Percentiles rank a stretch among this genome's conserved stretches.
Evolutionary conservation across 192 early-diverging fungal species (phyloP).

Genomic region (Coemansia sp.): DNA sequence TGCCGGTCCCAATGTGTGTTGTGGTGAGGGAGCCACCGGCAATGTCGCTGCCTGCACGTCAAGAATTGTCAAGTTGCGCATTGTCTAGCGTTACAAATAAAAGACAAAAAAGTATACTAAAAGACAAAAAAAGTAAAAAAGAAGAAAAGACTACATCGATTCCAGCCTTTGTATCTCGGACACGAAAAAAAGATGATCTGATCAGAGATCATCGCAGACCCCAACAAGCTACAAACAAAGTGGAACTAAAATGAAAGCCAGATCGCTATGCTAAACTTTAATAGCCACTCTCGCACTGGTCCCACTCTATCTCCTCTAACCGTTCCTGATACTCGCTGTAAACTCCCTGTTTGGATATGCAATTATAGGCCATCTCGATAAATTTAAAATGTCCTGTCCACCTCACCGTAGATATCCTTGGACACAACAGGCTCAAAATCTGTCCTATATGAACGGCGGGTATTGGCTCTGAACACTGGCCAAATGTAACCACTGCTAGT

Average conservation of each 20-base stretch:
- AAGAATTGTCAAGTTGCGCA: constrained; percentile 37
- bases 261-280: too few species aligned
- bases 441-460: neutral
- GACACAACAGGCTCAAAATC: neutral
- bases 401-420: neutral
- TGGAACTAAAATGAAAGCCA: too few species aligned
- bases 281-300: neutral
- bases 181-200: neutral
- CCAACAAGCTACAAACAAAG: too few species aligned
- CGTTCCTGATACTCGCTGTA: neutral
- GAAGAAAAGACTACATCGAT: neutral
- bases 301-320: neutral
- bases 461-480: neutral
- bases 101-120: constrained; percentile 7
- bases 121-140: neutral
- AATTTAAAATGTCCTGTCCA: neutral
- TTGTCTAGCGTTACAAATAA: constrained; percentile 5
- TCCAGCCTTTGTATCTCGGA: neutral
- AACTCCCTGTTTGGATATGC: neutral
- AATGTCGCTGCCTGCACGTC: constrained; percentile 16
- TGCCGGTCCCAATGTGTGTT: constrained; percentile 9
- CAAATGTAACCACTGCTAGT: neutral
- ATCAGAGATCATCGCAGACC: neutral
- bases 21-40: constrained; percentile 9
- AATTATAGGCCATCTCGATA: neutral